Percentiles rank a stretch among this genome's conserved stretches.
Conservation (phyloP, 2,329 filamentous ascomycete species). For the Exutisphaerella laricina region DNA sequence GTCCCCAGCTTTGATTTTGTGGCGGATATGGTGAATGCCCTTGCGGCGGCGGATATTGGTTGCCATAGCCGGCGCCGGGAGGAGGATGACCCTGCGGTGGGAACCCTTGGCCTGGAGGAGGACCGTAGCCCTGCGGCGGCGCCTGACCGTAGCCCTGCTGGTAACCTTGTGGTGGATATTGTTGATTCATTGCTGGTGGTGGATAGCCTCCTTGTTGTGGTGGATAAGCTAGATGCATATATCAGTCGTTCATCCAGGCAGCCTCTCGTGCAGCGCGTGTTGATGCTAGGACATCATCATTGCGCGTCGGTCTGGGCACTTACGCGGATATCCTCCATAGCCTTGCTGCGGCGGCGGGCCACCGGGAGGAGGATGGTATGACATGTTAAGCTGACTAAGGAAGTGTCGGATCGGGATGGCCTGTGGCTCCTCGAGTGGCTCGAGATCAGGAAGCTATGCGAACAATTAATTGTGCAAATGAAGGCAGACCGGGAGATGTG, state of each 20-base stretch:
- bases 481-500: too few relatives aligned
- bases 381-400: constrained; percentile 11
- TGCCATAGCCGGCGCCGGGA: constrained; percentile 5
- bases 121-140: constrained; percentile 16
- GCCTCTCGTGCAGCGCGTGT: not conserved
- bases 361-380: constrained; percentile 14
- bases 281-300: not conserved
- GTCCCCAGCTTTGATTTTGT: constrained; percentile 14
- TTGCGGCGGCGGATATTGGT: constrained; percentile 5
- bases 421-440: constrained; percentile 6
- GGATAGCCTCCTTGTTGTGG: constrained; percentile 15
- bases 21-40: constrained; percentile 1
- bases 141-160: constrained; percentile 17
- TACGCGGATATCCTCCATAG: constrained; percentile 12
- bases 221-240: constrained; percentile 12
- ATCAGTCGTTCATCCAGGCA: constrained; percentile 9
- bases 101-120: constrained; percentile 15
- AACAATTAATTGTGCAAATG: too few relatives aligned
- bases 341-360: constrained; percentile 8
- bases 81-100: constrained; percentile 9
- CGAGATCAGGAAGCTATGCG: not conserved
- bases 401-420: not conserved
- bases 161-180: constrained; percentile 12
- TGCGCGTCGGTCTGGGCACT: constrained; percentile 1
- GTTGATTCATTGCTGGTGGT: constrained; percentile 14